Evolutionary conservation across 371 early-diverging fungal species (phyloP).

Genomic region (Mucor piriformis): DNA sequence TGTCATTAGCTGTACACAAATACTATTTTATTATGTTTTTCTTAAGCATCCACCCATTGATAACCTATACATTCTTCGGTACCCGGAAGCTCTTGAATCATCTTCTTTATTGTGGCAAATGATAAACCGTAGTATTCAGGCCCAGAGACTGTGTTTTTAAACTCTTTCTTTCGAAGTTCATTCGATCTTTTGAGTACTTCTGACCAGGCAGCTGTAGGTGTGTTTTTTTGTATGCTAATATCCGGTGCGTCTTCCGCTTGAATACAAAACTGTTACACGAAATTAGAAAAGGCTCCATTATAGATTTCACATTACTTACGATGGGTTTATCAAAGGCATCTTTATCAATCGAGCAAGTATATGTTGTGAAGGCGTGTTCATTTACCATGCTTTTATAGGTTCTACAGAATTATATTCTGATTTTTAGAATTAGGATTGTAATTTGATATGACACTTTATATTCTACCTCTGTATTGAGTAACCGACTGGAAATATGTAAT

Average conservation of each 20-base stretch:
- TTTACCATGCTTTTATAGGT: conserved; percentile 15
- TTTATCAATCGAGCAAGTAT: conserved; percentile 14
- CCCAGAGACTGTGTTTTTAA: conserved; percentile 82
- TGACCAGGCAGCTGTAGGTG: conserved; percentile 91
- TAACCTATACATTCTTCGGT: conserved; percentile 20
- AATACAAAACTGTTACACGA: conserved; percentile 10
- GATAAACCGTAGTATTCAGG: conserved; percentile 92
- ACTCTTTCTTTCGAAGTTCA: conserved; percentile 70
- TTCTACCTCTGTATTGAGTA: conserved; percentile 11
- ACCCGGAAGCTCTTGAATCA: conserved; percentile 22
- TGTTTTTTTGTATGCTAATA: conserved; percentile 63
- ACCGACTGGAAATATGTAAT: conserved; percentile 17
- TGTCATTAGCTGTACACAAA: too few relatives aligned
- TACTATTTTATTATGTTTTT: too few relatives aligned
- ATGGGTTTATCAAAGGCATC: conserved; percentile 13
- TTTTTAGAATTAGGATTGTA: background rate
- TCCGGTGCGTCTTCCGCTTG: conserved; percentile 56
- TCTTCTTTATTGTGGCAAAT: conserved; percentile 34
- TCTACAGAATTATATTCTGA: conserved; percentile 1
- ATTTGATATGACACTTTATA: too few relatives aligned
- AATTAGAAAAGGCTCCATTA: background rate
- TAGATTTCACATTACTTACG: conserved; percentile 2
- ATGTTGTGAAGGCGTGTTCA: conserved; percentile 4
- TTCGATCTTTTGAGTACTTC: conserved; percentile 77
- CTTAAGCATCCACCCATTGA: conserved; percentile 8